These are phyloP conservation scores for Fistulinella prunicolor DNA, from an alignment of 768 basidiomycete genomes.

Conservation along the genomic window DNA sequence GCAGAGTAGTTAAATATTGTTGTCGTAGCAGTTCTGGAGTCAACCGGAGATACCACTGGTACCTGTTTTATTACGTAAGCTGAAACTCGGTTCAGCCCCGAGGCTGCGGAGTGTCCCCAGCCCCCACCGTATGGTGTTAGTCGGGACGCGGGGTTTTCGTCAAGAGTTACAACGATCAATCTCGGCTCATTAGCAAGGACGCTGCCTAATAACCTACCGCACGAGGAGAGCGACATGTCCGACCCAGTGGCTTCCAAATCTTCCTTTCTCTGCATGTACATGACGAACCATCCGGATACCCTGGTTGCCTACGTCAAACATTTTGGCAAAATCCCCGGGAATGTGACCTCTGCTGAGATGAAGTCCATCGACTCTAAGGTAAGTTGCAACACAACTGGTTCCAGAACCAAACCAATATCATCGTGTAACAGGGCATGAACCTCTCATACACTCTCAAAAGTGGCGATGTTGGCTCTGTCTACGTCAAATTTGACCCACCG, in stretches of 20 bases:
- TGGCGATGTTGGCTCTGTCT: conserved; percentile 43
- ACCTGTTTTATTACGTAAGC: no score
- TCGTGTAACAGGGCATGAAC: conserved; percentile 56
- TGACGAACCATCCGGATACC: conserved; percentile 81
- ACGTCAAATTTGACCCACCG: conserved; percentile 66
- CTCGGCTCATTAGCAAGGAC: no score
- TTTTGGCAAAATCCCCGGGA: conserved; percentile 60
- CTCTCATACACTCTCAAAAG: conserved; percentile 58
- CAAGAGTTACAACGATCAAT: no score
- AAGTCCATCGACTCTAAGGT: conserved; percentile 65
- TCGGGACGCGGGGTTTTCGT: no score
- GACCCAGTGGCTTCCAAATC: conserved; percentile 78
- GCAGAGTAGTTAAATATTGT: no score
- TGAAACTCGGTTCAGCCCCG: no score
- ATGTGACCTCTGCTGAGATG: conserved; percentile 66
- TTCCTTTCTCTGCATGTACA: conserved; percentile 77
- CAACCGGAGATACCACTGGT: no score
- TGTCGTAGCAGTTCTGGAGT: no score
- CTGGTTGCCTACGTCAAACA: conserved; percentile 80
- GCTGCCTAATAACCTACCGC: no score
- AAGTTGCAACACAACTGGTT: conserved; percentile 10
- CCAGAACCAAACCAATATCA: not conserved
- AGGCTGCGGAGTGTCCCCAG: no score
- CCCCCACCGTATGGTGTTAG: no score
- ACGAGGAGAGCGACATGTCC: conserved; percentile 37